These are phyloP conservation scores for Cladophialophora yegresii DNA, from an alignment of 2,329 filamentous ascomycete species.

Conservation along the genomic window DNA sequence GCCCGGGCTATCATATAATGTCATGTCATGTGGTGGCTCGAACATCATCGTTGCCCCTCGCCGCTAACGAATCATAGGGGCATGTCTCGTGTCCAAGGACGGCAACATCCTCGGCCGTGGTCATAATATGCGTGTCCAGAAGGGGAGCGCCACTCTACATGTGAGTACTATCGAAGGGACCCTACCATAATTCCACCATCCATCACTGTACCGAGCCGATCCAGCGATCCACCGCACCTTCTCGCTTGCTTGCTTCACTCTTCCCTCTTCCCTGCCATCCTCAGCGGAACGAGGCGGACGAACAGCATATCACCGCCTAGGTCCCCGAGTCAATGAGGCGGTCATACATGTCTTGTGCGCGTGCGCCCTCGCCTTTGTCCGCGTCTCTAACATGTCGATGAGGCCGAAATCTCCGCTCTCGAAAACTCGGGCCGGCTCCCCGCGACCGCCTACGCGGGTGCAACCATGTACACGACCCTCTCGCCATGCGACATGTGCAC, in stretches of 20 bases:
- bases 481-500: constrained; percentile 83
- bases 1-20: too few species aligned
- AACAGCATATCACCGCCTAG: too few species aligned
- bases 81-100: constrained; percentile 65
- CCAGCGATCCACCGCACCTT: too few species aligned
- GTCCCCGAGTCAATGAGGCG: too few species aligned
- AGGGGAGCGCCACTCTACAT: constrained; percentile 69
- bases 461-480: constrained; percentile 82
- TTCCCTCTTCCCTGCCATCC: too few species aligned
- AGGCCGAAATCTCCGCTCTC: constrained; percentile 77
- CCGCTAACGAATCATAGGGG: too few species aligned
- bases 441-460: constrained; percentile 66
- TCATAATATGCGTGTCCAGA: constrained; percentile 76
- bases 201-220: too few species aligned
- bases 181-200: too few species aligned
- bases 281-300: too few species aligned
- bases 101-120: constrained; percentile 71
- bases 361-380: not conserved
- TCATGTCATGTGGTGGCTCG: too few species aligned
- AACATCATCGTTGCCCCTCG: too few species aligned
- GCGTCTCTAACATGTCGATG: not conserved
- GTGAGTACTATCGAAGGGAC: constrained; percentile 56
- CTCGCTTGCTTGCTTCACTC: too few species aligned
- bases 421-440: constrained; percentile 72
- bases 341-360: not conserved